Evolutionary conservation across 768 basidiomycete genomes (phyloP), one percentile per base, ranked within the genome.

Genomic region (Tulasnella calospora): DNA sequence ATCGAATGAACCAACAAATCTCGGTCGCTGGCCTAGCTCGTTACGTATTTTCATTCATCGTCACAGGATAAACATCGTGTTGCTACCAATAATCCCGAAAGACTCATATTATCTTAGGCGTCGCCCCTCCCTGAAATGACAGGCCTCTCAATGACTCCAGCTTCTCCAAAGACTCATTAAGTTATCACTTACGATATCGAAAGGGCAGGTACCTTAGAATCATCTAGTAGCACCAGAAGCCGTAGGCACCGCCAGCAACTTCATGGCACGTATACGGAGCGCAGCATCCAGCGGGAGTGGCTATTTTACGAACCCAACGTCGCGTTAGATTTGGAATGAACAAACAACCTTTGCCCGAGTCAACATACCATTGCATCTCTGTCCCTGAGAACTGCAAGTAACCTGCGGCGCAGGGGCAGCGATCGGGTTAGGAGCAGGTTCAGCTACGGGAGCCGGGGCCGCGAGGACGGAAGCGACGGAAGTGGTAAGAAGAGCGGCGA

Each of bases 401-500:
- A 9, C 61, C 27, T 67, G 61, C 13, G 61, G 61, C 6, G 61
- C 61, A 9, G 61, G 61, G 4, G n/a, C 61, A 33, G 61, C 61
- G 9, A 67, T 33, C 33, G 61, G 61, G 47, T 51, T 51, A 10
- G 47, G 61, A 30, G 61, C 61, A 27, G 61, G 61, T 17, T 67
- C 61, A 33, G 61, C 61, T 67, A 13, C 61, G 13, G 61, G 61
- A 67, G 61, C 61, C 61, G 61, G 61, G 6, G 61, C 61, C 3
- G 61, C 61, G n/a, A 67, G 27, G 27, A 67, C 61, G n/a, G 61
- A 67, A 67, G 61, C 27, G n/a, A 67, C 61, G 61, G 61, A 67
- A 67, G 61, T 30, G 33, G 61, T 67, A 17, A 67, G 61, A 33
- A 67, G 61, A 67, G 61, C 61, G 33, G 61, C 61, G 27, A 67